phyloP scores from a whole-genome alignment of 2,329 filamentous ascomycete genomes.

The Sporothrix brunneoviolacea region DNA sequence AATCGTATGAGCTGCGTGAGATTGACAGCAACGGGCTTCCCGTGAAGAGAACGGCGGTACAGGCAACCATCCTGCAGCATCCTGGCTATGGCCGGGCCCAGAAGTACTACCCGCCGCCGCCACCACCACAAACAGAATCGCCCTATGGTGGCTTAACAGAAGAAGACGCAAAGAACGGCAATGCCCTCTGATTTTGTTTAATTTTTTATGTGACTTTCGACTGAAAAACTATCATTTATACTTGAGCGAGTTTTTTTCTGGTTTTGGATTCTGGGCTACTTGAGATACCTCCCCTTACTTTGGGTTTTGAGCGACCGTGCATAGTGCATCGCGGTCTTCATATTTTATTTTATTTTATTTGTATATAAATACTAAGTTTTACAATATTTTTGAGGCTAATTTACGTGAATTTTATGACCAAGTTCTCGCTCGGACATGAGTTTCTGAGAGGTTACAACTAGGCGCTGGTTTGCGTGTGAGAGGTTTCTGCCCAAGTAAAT shows the following conservation, averaged over 20 bases:
- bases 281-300: conserved; percentile 8
- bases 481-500: no score
- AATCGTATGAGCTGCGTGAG: conserved; percentile 44
- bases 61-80: conserved; percentile 37
- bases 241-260: neutral
- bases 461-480: no score
- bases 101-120: conserved; percentile 9
- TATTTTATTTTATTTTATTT: neutral
- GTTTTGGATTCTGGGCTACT: neutral
- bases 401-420: no score
- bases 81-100: conserved; percentile 37
- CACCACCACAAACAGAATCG: conserved; percentile 6
- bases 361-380: neutral
- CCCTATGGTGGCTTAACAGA: conserved; percentile 13
- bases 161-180: conserved; percentile 9
- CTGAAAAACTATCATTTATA: neutral
- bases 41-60: neutral
- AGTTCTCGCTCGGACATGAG: no score
- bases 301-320: conserved; percentile 8
- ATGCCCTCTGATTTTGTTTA: conserved; percentile 2
- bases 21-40: conserved; percentile 31
- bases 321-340: conserved; percentile 17
- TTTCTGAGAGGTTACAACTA: no score
- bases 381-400: neutral
- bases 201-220: neutral